Evolutionary conservation across 495 filamentous ascomycete genomes (phyloP).

Genomic region (Neurospora pannonica): DNA sequence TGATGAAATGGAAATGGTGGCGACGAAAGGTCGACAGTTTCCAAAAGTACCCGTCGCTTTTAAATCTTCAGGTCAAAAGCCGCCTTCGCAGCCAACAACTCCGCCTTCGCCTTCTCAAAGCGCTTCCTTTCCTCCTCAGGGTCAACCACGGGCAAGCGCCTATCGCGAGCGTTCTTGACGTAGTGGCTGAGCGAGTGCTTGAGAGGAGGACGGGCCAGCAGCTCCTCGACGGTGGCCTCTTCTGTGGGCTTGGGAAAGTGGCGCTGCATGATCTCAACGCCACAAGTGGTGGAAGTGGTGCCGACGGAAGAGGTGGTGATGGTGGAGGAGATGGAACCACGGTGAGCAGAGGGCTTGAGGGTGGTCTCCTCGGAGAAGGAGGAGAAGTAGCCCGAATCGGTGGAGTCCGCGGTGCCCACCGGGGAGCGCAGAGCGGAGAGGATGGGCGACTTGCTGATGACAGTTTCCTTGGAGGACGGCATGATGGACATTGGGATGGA

Average conservation of each 20-base stretch:
- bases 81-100: slow-evolving; percentile 21
- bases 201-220: slow-evolving; percentile 28
- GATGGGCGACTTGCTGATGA: neutral
- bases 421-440: neutral
- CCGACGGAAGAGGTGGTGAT: slow-evolving; percentile 2
- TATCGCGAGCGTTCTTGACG: slow-evolving; percentile 24
- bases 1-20: neutral
- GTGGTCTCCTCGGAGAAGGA: neutral
- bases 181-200: slow-evolving; percentile 29
- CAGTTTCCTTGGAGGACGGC: neutral
- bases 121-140: slow-evolving; percentile 17
- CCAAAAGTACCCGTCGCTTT: neutral
- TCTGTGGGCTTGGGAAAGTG: slow-evolving; percentile 22
- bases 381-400: slow-evolving; percentile 4
- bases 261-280: slow-evolving; percentile 17
- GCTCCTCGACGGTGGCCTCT: slow-evolving; percentile 29
- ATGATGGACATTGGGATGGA: neutral
- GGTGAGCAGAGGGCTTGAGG: neutral
- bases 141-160: neutral
- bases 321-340: slow-evolving; percentile 8
- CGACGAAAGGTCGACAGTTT: neutral
- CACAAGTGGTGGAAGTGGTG: slow-evolving; percentile 8
- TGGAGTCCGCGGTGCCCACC: neutral
- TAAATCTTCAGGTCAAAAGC: neutral
- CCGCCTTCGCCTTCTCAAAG: slow-evolving; percentile 28